Percentiles rank a stretch among this genome's conserved stretches.
These are phyloP conservation scores for Noccaea caerulescens DNA, from an alignment of 345 rosid genomes.

Conservation along the genomic window DNA sequence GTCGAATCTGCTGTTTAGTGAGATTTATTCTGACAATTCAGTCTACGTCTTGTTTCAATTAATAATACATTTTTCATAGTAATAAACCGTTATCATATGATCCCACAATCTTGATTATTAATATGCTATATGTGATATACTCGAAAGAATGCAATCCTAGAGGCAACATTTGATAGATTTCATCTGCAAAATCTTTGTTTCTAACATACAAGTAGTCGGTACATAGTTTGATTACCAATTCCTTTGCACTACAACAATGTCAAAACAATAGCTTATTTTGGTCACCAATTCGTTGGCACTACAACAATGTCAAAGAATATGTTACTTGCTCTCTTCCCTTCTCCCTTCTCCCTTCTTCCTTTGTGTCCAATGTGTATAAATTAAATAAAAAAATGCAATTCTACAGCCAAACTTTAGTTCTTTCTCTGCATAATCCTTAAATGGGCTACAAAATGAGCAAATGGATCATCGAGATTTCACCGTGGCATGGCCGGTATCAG, in stretches of 20 bases:
- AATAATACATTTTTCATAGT: background rate
- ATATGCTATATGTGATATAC: background rate
- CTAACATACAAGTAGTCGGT: slow-evolving; percentile 8
- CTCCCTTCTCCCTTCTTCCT: background rate
- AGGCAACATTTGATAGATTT: background rate
- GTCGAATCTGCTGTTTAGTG: slow-evolving; percentile 13
- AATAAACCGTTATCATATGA: background rate
- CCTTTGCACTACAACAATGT: slow-evolving; percentile 15
- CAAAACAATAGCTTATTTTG: background rate
- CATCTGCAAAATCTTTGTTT: slow-evolving; percentile 27
- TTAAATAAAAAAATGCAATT: slow-evolving; percentile 42
- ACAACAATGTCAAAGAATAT: slow-evolving; percentile 27
- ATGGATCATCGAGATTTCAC: slow-evolving; percentile 57
- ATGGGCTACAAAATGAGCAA: slow-evolving; percentile 18
- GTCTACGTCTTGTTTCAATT: slow-evolving; percentile 4
- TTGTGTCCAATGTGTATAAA: slow-evolving; percentile 26
- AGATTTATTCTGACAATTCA: slow-evolving; percentile 2
- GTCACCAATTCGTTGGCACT: background rate
- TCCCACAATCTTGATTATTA: background rate
- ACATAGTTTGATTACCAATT: slow-evolving; percentile 10
- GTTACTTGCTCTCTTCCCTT: slow-evolving; percentile 10
- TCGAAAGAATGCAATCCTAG: background rate
- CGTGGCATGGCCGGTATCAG: slow-evolving; percentile 72
- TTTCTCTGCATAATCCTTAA: slow-evolving; percentile 28
- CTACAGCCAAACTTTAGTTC: slow-evolving; percentile 23